Base-by-base conservation (phyloP, 768 basidiomycete genomes). In the Gloeostereum incarnatum region DNA sequence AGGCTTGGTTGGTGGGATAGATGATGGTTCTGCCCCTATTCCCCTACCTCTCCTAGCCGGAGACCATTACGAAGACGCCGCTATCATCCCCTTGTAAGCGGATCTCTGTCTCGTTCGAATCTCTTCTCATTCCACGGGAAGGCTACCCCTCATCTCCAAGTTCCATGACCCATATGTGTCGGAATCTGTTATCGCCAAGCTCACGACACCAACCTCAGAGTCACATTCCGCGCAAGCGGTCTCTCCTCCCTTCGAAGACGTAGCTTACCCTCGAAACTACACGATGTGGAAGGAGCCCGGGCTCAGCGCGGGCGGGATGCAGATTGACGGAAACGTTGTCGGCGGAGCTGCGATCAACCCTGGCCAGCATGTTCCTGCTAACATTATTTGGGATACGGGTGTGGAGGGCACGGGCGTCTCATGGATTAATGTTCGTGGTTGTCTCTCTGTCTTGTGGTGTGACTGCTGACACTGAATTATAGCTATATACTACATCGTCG, bases 91-190 rank as follows among this genome's bases (percentile, higher is more conserved):
- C n/a, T 36, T 58, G 53, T 55, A 25, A 35, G 50, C 22, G 13
- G 23, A 7, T 31, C 16, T 19, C 13, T 26, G 17, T 16, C 31
- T 5, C 24, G 7, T 27, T 19, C 7, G 3, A 20, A 13, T 11
- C 25, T 42, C 11, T 24, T n/a, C 19, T 20, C 5, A 29, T 27
- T 8, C 32, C 26, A 8, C 9, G 4, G 21, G 4, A 20, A 58
- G 56, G 7, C 49, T 46, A 2, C 52, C 55, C 3, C 38, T 58
- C 23, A 38, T 52, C 5, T 45, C 57, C 22, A 54, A 54, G 25
- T 58, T 58, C 37, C 42, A 57, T 24, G 55, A 58, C 27, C 52
- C 47, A 10, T 46, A 49, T 30, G 54, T 58, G 8, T 46, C 54
- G 3, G 26, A 43, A 1, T 20, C 44, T 5, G 54, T 44, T 3